These are phyloP conservation scores for Stephania japonica DNA, from an alignment of 164 flowering plant species.

Conservation along the genomic window DNA sequence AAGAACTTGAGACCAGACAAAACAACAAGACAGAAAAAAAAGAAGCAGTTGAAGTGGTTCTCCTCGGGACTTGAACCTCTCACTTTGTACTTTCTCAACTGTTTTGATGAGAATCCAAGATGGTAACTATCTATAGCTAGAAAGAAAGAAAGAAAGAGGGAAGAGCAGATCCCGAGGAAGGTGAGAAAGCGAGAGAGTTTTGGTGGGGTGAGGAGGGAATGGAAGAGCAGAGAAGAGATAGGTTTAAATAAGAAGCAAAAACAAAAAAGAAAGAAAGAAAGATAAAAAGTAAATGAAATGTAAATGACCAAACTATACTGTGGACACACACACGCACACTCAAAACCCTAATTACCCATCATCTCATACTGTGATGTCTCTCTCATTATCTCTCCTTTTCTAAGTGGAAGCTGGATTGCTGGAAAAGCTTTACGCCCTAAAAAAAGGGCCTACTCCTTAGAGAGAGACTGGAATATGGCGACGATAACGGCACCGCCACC, in stretches of 20 bases:
- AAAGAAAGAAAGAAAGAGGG: constrained; percentile 5
- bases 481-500: constrained; percentile 27
- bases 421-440: constrained; percentile 40
- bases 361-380: constrained; percentile 15
- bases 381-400: constrained; percentile 17
- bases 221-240: constrained; percentile 26
- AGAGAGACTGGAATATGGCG: constrained; percentile 13
- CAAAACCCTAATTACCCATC: constrained; percentile 31
- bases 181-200: not conserved
- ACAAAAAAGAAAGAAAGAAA: not conserved
- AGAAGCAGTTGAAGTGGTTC: not conserved
- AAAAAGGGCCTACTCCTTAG: constrained; percentile 15
- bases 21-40: constrained; percentile 4
- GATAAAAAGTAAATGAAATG: not conserved
- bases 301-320: not conserved
- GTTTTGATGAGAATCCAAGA: constrained; percentile 1
- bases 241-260: constrained; percentile 32
- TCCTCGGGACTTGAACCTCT: constrained; percentile 42
- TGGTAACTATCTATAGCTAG: not conserved
- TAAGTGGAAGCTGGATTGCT: constrained; percentile 43
- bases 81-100: not conserved
- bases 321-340: constrained; percentile 11
- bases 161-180: constrained; percentile 41
- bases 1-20: constrained; percentile 15
- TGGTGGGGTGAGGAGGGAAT: constrained; percentile 19